Base-by-base conservation (phyloP, 345 rosid genomes). In the Sapria himalayana region DNA sequence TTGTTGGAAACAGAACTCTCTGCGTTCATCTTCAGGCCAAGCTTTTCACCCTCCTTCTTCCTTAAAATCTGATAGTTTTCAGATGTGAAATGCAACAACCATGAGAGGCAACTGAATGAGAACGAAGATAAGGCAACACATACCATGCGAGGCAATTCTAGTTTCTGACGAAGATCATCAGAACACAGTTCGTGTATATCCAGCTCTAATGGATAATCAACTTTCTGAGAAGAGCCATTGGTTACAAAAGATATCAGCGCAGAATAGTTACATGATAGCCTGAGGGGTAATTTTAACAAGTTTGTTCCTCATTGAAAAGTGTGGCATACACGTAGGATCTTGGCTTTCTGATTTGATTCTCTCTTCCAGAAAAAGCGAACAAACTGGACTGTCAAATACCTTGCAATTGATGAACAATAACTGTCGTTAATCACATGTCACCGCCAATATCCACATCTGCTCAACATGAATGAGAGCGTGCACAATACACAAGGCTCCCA, bases 321-420 rank as follows among this genome's bases (percentile, higher is more conserved):
- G 27, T 29, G 34, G n/a, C 40, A 22, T 67, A 91, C 99, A 76
- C 93, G 67, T 48, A 91, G 68, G 55, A 91, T 91, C 65, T 91
- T 91, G 41, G 95, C 99, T 59, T 91, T 91, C 66, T 84, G 95
- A 68, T 84, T 91, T 33, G 89, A 76, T 51, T 91, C 99, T 59
- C 99, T 73, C 72, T 84, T 91, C 99, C 95, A 91, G 79, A 91
- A 91, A 67, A 91, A 91, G 0, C 92, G 89, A 40, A 91, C 95
- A 66, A 91, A 84, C 65, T 91, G 99, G 64, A 91, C 67, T n/a
- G 95, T 84, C 64, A 80, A 56, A 62, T 91, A 91, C 78, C 99
- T 91, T 56, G 46, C n/a, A n/a, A n/a, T n/a, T n/a, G n/a, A n/a
- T n/a, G n/a, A n/a, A n/a, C n/a, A n/a, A n/a, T n/a, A n/a, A n/a